Evolutionary conservation across 192 early-diverging fungal genomes (phyloP), one percentile per base, ranked within the genome.

Genomic region (Podila verticillata): DNA sequence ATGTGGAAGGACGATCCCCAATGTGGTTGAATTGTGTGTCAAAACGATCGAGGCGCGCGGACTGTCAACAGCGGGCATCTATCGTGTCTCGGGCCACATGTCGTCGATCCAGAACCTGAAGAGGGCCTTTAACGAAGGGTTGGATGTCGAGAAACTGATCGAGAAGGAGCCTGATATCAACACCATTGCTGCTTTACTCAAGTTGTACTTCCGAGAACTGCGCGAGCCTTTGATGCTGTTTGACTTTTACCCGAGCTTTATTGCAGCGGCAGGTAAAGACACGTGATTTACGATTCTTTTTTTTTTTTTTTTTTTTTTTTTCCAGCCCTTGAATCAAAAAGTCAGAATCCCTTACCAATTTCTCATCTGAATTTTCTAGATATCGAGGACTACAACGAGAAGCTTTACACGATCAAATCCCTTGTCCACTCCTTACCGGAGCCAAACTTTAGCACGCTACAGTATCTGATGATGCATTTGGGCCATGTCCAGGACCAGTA

Each of bases 141-240:
- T 75, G 0, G 84, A 85, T 20, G 87, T 83, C 2, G 87, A 87
- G 36, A 47, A 68, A 24, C 63, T 88, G 15, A 70, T 94, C 62
- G 79, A 84, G 29, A 77, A 89, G 65, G 87, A 91, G 31, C 85
- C 77, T n/a, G 93, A 94, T 71, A 87, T 94, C 36, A 91, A 91
- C 56, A 90, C 87, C 54, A 84, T 91, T 13, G 91, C 93, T 0
- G 88, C 89, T 7, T 65, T 94, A 28, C 74, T 94, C 3, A 94
- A 94, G 72, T 81, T 93, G 77, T 94, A 94, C 73, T 89, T 94
- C 60, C 87, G 93, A 48, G 91, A 93, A 57, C 69, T 94, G 57
- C 83, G 86, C 2, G 87, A 94, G 48, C 93, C 93, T 7, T 68
- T 94, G 34, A 84, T 94, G 74, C 90, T 91, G 32, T 89, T 87